Percentiles rank a stretch among this genome's conserved stretches.
Conservation (phyloP, 768 basidiomycete genomes). For the Amylocystis lapponica region DNA sequence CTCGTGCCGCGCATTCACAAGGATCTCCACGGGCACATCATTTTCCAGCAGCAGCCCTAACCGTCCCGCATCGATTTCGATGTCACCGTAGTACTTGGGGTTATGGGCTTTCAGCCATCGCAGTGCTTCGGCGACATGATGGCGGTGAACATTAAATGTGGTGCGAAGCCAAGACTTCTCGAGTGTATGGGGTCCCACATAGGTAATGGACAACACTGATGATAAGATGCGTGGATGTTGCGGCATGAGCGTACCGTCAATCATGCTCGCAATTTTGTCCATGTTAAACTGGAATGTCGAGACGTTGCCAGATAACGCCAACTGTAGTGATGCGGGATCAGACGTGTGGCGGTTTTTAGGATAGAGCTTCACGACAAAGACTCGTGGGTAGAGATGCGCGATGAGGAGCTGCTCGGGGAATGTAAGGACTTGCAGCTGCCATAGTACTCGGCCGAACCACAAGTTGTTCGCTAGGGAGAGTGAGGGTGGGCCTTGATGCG, state of each 20-base stretch:
- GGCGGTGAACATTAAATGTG: constrained; percentile 29
- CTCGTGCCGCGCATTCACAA: neutral
- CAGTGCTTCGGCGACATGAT: constrained; percentile 24
- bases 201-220: constrained; percentile 29
- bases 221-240: constrained; percentile 14
- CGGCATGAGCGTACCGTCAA: neutral
- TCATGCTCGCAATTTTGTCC: constrained; percentile 5
- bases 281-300: constrained; percentile 24
- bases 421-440: constrained; percentile 23
- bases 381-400: constrained; percentile 24
- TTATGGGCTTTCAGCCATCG: constrained; percentile 34
- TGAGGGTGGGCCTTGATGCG: neutral
- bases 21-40: constrained; percentile 27
- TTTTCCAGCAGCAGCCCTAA: constrained; percentile 27
- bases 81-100: constrained; percentile 23
- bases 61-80: constrained; percentile 17
- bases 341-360: constrained; percentile 16
- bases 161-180: constrained; percentile 22
- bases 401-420: constrained; percentile 35
- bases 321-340: constrained; percentile 1
- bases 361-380: constrained; percentile 32
- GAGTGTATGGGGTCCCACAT: constrained; percentile 24
- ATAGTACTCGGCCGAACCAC: constrained; percentile 33
- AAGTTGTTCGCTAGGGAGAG: constrained; percentile 29
- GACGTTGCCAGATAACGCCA: constrained; percentile 32